Evolutionary conservation across 139 green algal species (phyloP), one percentile per base, ranked within the genome.

Genomic region (Pleodorina starrii): DNA sequence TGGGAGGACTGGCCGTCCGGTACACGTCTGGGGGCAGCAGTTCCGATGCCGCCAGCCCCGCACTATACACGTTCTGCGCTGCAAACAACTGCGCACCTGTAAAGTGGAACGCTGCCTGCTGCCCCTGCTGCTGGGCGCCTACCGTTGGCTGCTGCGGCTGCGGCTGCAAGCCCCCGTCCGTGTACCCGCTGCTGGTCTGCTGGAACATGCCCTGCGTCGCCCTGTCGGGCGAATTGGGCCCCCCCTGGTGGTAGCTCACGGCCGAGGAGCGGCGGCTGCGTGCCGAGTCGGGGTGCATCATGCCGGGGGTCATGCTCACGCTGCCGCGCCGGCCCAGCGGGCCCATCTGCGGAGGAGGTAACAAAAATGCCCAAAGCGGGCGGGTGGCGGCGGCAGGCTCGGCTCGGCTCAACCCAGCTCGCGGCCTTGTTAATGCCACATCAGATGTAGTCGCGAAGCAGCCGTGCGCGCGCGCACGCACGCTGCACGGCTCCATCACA

Each of bases 211-310:
- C 43, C 42, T 32, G 60, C 3, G 25, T 23, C 7, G 9, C 32
- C 42, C 69, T 7, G 7, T 74, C 44, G 9, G 81, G 81, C 42
- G 81, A 87, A 42, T 63, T 77, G 42, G 81, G 81, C 16, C n/a
- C 78, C 16, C n/a, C 78, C 5, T 25, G 36, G 35, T 68, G 80
- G 66, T 88, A 88, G 63, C 63, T 80, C 21, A 88, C 82, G 35
- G 82, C 66, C 1, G 82, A 88, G 32, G 82, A 88, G 63, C 82
- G 82, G 32, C 82, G 82, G 82, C 82, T 88, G 82, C 82, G 82
- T 1, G 63, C 63, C 32, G n/a, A 51, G 44, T 88, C 66, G 11
- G 25, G 12, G 42, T 66, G 27, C 60, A 80, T 50, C 44, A 88
- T 50, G n/a, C n/a, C n/a, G 23, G 43, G 60, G 9, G 60, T 23